Conservation (phyloP, 192 early-diverging fungal species). For the Rhizoclosmatium globosum region DNA sequence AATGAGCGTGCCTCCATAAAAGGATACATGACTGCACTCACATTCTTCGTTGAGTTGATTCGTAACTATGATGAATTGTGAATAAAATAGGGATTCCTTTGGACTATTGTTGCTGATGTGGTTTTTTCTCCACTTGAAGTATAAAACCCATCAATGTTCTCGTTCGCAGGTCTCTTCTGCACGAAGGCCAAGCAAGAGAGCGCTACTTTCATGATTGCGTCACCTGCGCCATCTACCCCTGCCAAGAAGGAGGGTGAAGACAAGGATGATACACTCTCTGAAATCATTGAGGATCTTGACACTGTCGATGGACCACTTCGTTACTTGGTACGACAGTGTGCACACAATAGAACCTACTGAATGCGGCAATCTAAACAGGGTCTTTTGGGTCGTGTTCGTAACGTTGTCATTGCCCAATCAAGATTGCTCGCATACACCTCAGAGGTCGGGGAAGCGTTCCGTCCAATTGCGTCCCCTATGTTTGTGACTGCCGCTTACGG, state of each 20-base stretch:
- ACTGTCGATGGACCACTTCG: constrained; percentile 23
- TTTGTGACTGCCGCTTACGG: constrained; percentile 69
- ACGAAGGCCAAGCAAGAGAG: not conserved
- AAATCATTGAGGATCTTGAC: constrained; percentile 18
- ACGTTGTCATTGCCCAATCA: constrained; percentile 24
- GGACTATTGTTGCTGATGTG: not conserved
- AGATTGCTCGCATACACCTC: constrained; percentile 62
- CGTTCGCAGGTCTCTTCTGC: not conserved
- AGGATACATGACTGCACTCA: constrained; percentile 36
- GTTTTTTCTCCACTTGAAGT: not conserved
- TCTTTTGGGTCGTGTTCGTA: constrained; percentile 32
- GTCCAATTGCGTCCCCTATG: constrained; percentile 59
- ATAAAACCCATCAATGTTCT: constrained; percentile 1
- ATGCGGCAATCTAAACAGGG: constrained; percentile 13
- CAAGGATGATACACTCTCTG: not conserved
- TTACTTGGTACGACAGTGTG: constrained; percentile 18
- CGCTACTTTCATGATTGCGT: not conserved
- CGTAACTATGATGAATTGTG: constrained; percentile 40
- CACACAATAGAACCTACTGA: not conserved
- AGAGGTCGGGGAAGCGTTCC: constrained; percentile 72
- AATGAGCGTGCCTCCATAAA: constrained; percentile 27
- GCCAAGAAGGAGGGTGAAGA: not conserved
- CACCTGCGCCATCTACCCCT: not conserved
- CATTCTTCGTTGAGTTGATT: constrained; percentile 55
- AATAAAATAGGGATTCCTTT: not conserved